phyloP scores from a whole-genome alignment of 2,329 filamentous ascomycete species.

The Alternaria angustiovoidea region DNA sequence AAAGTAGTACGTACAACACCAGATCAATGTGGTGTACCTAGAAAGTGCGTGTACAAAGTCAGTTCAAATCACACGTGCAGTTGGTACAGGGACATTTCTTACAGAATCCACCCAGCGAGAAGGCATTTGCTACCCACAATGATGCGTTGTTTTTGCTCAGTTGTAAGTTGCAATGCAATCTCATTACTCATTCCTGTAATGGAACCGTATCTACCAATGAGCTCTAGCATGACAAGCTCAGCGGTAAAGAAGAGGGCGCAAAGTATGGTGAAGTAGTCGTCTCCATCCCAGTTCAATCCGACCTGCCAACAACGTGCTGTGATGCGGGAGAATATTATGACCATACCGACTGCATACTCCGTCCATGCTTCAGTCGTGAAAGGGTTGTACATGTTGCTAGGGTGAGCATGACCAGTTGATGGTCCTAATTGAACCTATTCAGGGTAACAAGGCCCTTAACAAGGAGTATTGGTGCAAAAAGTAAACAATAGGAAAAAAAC shows the following conservation, averaged over 20 bases:
- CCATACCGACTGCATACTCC: constrained; percentile 19
- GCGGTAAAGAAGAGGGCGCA: constrained; percentile 16
- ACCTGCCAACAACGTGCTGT: constrained; percentile 11
- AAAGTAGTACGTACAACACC: constrained; percentile 17
- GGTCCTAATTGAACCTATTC: neutral
- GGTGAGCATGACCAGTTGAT: neutral
- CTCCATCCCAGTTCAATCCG: constrained; percentile 17
- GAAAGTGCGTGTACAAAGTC: too few relatives aligned
- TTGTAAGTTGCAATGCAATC: constrained; percentile 11
- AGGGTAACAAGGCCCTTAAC: neutral
- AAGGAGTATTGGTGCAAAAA: neutral
- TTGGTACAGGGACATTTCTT: too few relatives aligned
- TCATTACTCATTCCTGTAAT: constrained; percentile 20
- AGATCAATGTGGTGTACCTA: constrained; percentile 14
- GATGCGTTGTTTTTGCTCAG: constrained; percentile 8
- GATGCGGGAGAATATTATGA: constrained; percentile 13
- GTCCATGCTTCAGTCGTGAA: constrained; percentile 19
- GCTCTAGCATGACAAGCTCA: constrained; percentile 16
- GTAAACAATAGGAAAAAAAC: neutral
- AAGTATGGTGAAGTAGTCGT: constrained; percentile 19
- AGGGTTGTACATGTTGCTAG: constrained; percentile 9
- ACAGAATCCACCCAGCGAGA: constrained; percentile 18
- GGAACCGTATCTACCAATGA: constrained; percentile 16
- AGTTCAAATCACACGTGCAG: too few relatives aligned
- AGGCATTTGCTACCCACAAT: constrained; percentile 19